Evolutionary conservation across 2,329 filamentous ascomycete species (phyloP), one percentile per base, ranked within the genome.

Genomic region (Aspergillus amoenus): DNA sequence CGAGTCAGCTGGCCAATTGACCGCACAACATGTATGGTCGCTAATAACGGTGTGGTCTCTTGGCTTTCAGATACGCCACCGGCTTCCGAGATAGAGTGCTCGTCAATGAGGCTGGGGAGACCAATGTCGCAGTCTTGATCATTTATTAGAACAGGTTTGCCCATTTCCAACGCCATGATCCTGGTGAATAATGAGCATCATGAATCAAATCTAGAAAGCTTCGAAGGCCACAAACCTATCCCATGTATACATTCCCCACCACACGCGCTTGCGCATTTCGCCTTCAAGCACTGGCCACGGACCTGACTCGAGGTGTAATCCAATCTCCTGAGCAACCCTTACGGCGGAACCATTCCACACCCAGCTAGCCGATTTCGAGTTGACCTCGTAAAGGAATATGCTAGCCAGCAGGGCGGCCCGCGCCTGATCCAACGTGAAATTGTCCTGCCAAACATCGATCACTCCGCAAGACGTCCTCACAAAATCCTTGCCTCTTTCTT

Each of bases 221-320:
- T 22, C 40, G 11, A 43, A 30, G 5, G 13, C 22, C 44, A 70
- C 79, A 69, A 70, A 87, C 85, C 92, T 86, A 76, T 99, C 94
- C 77, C 93, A 86, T 44, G 91, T 85, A 74, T 97, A 97, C 56
- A 96, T 85, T 13, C 90, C 86, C 92, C 94, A 99, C 93, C 93
- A 99, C 2, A 94, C 85, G 55, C 93, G 83, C 59, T 90, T 86
- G 54, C 93, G 86, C 85, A 93, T 92, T 73, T 97, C 93, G 11
- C 84, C 84, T 66, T 96, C 92, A 13, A 96, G 79, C 1, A 86
- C 81, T 2, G 89, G 83, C 82, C 88, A 91, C 0, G 87, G 82
- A 0, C 88, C 88, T 1, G 85, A 84, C 66, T 96, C 90, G 6
- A 84, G 79, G 67, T 97, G 88, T 9, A 97, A 79, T 0, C 90